Percentiles rank a stretch among this genome's conserved stretches.
phyloP scores from a whole-genome alignment of 257 asterid genomes.

The Gentiana dahurica region DNA sequence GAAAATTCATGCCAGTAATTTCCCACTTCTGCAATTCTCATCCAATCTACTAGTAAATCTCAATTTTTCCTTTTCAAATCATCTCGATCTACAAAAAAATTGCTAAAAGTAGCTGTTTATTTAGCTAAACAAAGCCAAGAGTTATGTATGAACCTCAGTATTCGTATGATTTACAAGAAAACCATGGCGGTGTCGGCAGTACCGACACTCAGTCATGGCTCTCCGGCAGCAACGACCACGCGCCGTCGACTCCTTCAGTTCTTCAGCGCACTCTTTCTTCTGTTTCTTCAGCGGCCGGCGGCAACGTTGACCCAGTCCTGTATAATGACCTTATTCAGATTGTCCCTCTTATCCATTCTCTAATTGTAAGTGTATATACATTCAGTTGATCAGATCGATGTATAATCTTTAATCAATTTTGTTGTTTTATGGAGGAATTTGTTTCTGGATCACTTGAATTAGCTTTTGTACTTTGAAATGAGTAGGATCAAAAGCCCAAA shows the following conservation, averaged over 20 bases:
- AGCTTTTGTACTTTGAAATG: not conserved
- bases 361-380: slow-evolving; percentile 36
- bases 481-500: slow-evolving; percentile 61
- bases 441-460: not conserved
- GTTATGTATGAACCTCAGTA: slow-evolving; percentile 39
- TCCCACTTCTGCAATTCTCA: too few species aligned
- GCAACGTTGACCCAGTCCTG: slow-evolving; percentile 62
- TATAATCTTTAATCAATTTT: not conserved
- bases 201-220: slow-evolving; percentile 64
- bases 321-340: slow-evolving; percentile 65
- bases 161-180: slow-evolving; percentile 54
- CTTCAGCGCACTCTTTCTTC: slow-evolving; percentile 47
- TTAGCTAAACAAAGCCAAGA: too few species aligned
- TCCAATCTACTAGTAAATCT: too few species aligned
- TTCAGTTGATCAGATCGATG: not conserved
- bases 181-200: slow-evolving; percentile 14
- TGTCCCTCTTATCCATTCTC: slow-evolving; percentile 84
- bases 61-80: too few species aligned
- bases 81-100: too few species aligned
- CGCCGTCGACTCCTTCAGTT: slow-evolving; percentile 9
- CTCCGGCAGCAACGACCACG: slow-evolving; percentile 39
- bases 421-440: not conserved
- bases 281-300: slow-evolving; percentile 49
- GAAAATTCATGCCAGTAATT: too few species aligned
- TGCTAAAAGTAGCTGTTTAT: too few species aligned